Conservation (phyloP, 176 grass and related monocot species). For the Microstegium vimineum region DNA sequence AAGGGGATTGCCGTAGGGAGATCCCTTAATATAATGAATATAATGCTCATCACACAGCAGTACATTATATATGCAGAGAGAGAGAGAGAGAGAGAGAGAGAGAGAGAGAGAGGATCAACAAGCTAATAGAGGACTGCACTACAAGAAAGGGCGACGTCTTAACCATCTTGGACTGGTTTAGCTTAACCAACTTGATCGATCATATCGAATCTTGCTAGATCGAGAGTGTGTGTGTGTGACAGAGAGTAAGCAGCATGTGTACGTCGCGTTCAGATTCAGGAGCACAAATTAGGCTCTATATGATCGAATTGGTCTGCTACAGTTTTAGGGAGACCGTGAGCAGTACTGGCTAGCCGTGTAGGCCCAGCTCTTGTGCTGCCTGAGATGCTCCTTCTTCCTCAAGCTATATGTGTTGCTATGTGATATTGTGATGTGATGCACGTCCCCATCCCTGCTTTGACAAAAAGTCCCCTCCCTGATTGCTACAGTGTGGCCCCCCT, state of each 20-base stretch:
- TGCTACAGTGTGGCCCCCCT: background rate
- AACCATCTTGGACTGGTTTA: slow-evolving; percentile 55
- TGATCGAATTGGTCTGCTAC: background rate
- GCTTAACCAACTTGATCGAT: slow-evolving; percentile 45
- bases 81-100: background rate
- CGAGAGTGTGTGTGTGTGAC: slow-evolving; percentile 28
- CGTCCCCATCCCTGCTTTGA: slow-evolving; percentile 20
- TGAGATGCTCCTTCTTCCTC: slow-evolving; percentile 37
- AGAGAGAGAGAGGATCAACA: background rate
- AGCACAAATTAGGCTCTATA: background rate
- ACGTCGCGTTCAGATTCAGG: background rate
- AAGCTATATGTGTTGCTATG: too few relatives aligned
- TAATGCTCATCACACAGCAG: background rate
- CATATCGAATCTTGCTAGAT: background rate
- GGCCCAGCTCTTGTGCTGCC: background rate
- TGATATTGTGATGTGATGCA: slow-evolving; percentile 12
- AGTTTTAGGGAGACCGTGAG: slow-evolving; percentile 3
- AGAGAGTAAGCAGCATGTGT: background rate
- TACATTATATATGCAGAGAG: too few relatives aligned
- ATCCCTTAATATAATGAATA: background rate
- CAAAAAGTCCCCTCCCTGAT: slow-evolving; percentile 4
- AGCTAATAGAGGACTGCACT: slow-evolving; percentile 27
- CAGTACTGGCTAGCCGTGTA: background rate
- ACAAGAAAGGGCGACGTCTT: slow-evolving; percentile 50
- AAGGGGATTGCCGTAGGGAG: background rate